Evolutionary conservation across 257 asterid species (phyloP).

Genomic region (Asclepias syriaca): DNA sequence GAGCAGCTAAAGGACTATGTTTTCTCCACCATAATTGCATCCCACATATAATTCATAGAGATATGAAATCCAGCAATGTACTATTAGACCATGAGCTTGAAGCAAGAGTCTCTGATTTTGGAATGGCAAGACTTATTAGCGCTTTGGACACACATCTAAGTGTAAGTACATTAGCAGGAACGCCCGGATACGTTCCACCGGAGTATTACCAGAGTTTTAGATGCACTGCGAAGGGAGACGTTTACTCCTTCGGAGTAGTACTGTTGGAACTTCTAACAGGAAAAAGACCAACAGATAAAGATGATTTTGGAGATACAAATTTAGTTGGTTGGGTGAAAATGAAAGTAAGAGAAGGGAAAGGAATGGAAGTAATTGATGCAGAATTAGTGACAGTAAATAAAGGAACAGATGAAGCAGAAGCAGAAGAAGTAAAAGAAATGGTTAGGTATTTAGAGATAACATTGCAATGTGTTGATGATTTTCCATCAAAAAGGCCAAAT

Average conservation of each 20-base stretch:
- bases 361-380: slow-evolving; percentile 74
- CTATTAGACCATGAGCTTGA: slow-evolving; percentile 72
- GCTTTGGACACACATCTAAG: slow-evolving; percentile 88
- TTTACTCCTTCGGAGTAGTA: slow-evolving; percentile 80
- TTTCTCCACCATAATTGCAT: slow-evolving; percentile 97
- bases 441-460: slow-evolving; percentile 73
- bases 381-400: slow-evolving; percentile 40
- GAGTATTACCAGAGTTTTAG: slow-evolving; percentile 95
- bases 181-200: slow-evolving; percentile 95
- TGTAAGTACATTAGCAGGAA: slow-evolving; percentile 87
- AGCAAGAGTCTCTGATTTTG: slow-evolving; percentile 85
- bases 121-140: slow-evolving; percentile 90
- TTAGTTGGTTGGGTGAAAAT: slow-evolving; percentile 92
- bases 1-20: slow-evolving; percentile 88
- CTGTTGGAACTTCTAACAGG: slow-evolving; percentile 80
- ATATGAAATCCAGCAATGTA: slow-evolving; percentile 93
- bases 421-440: slow-evolving; percentile 80
- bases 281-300: slow-evolving; percentile 90
- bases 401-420: slow-evolving; percentile 62
- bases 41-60: slow-evolving; percentile 89
- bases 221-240: slow-evolving; percentile 93
- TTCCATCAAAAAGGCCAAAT: slow-evolving; percentile 83
- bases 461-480: slow-evolving; percentile 84
- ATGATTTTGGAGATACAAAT: slow-evolving; percentile 90
- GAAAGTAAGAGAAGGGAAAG: slow-evolving; percentile 87